Evolutionary conservation across 768 basidiomycete species (phyloP).

Genomic region (Sarcodon aspratus): DNA sequence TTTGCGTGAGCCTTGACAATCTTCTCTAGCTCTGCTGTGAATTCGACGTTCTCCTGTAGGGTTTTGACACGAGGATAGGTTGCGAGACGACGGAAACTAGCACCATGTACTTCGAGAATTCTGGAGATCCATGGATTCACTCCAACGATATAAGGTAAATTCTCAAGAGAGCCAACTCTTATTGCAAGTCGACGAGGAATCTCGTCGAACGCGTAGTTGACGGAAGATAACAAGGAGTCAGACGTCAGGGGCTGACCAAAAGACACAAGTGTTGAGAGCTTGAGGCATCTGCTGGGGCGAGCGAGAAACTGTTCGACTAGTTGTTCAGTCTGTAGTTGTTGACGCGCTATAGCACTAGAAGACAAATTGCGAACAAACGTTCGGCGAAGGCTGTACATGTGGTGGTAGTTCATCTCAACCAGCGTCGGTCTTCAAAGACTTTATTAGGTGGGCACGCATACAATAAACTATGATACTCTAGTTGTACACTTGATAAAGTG

Average conservation of each 20-base stretch:
- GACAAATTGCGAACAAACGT: not conserved
- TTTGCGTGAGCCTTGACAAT: conserved; percentile 73
- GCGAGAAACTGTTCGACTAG: conserved; percentile 54
- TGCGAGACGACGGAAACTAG: conserved; percentile 61
- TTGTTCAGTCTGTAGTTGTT: conserved; percentile 28
- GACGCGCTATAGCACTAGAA: too few species aligned
- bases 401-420: not conserved
- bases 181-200: conserved; percentile 69
- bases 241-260: conserved; percentile 65
- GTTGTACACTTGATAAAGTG: conserved; percentile 90
- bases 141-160: conserved; percentile 79
- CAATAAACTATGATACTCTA: conserved; percentile 26
- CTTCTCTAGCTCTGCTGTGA: conserved; percentile 55
- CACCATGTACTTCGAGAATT: conserved; percentile 54
- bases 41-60: conserved; percentile 57
- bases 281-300: conserved; percentile 56
- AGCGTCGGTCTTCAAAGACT: not conserved
- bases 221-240: conserved; percentile 64
- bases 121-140: conserved; percentile 80
- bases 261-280: conserved; percentile 62
- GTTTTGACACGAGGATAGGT: conserved; percentile 53
- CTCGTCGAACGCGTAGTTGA: conserved; percentile 61
- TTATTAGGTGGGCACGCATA: not conserved
- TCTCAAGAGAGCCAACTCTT: conserved; percentile 63
- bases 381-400: conserved; percentile 1